Percentiles rank a stretch among this genome's conserved stretches.
Conservation (phyloP, 257 asterid genomes). For the Solanum sejunctum region DNA sequence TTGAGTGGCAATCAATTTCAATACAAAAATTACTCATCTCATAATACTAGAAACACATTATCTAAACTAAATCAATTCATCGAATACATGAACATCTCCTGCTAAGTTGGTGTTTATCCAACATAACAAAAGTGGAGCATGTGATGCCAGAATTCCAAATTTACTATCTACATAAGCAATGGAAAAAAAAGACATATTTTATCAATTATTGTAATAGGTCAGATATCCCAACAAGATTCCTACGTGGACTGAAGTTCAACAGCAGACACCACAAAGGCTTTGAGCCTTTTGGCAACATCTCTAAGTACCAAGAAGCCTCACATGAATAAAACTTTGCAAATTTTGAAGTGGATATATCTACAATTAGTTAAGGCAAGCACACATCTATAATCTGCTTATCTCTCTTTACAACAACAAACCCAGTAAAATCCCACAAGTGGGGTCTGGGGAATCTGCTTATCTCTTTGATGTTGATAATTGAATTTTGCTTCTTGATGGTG, state of each 20-base stretch:
- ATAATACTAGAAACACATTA: neutral
- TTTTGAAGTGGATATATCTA: neutral
- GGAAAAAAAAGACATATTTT: neutral
- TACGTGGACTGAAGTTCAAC: neutral
- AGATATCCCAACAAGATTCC: neutral
- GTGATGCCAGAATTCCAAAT: neutral
- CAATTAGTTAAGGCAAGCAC: neutral
- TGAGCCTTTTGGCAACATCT: neutral
- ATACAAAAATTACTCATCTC: neutral
- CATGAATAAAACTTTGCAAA: neutral
- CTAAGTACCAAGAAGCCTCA: neutral
- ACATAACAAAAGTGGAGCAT: neutral
- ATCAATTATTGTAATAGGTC: neutral
- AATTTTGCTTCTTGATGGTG: neutral
- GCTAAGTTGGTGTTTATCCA: neutral
- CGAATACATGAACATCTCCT: neutral
- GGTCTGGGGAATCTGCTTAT: neutral
- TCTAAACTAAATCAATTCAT: neutral
- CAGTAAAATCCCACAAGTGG: too few species aligned
- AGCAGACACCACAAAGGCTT: neutral
- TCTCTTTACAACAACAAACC: neutral
- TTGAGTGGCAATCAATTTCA: neutral
- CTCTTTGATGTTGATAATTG: neutral
- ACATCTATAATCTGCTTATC: neutral
- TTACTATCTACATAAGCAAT: neutral